Base-by-base conservation (phyloP, 2,329 filamentous ascomycete species). In the Aspergillus sp. region DNA sequence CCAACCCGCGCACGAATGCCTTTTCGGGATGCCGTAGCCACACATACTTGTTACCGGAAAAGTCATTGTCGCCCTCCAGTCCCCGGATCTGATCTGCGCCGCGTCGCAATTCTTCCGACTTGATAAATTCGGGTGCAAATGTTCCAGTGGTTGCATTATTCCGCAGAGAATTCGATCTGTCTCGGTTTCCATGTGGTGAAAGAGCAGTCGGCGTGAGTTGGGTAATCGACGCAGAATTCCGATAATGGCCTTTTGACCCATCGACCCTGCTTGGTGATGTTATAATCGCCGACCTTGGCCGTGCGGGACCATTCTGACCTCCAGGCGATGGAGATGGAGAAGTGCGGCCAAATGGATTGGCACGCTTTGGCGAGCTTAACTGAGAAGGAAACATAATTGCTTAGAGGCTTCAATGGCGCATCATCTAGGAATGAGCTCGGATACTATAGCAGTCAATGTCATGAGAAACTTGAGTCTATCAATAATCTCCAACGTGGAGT, bases 11-110 rank as follows among this genome's bases (percentile, higher is more conserved):
- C 46, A 97, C 83, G 66, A 98, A 98, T 1, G 93, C 93, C 47
- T 80, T 79, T 61, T 90, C 81, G 1, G 88, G 78, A 70, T 98
- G 90, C 68, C 86, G 88, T 64, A 98, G 76, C 94, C 93, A 98
- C 55, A 98, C 90, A 75, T 97, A 98, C 74, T 93, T 83, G 74
- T 94, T 97, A 49, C 93, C 94, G 0, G 93, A 98, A 68, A 98
- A 97, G 76, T 98, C 93, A 67, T 96, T 97, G 64, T 96, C 91
- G 53, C 93, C 93, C 70, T 98, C 94, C 50, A 96, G 90, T 15
- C 88, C 86, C 17, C 77, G 74, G 25, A 83, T 75, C 51, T 72
- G 68, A 51, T 81, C 78, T 25, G 74, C 73, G 2, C 72, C 73
- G 45, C 75, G 75, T 56, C 82, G 78, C 68, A 87, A 74, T 55